These are phyloP conservation scores for Malus sylvestris DNA, from an alignment of 306 rosid genomes.

Conservation along the genomic window DNA sequence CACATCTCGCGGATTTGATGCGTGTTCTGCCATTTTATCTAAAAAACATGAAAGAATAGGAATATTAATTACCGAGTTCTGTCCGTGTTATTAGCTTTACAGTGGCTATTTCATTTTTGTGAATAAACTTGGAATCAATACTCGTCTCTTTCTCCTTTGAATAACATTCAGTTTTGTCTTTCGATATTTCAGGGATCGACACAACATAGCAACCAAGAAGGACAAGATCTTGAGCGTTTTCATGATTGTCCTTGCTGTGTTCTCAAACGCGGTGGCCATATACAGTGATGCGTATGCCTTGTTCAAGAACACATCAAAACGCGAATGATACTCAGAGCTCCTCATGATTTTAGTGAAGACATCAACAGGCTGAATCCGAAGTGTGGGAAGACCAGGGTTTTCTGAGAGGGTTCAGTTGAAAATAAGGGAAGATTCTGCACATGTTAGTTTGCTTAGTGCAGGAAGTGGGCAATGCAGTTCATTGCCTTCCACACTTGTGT, in stretches of 20 bases:
- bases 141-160: constrained; percentile 36
- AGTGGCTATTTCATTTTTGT: neutral
- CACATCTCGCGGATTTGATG: too few species aligned
- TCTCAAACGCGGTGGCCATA: constrained; percentile 68
- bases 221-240: constrained; percentile 58
- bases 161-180: constrained; percentile 16
- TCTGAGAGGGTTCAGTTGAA: constrained; percentile 27
- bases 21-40: neutral
- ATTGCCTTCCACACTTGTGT: neutral
- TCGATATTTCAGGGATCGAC: constrained; percentile 48
- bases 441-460: constrained; percentile 8
- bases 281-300: constrained; percentile 66
- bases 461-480: constrained; percentile 6
- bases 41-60: neutral
- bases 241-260: constrained; percentile 69
- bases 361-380: constrained; percentile 15
- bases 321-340: constrained; percentile 9
- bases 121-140: constrained; percentile 43
- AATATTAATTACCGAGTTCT: neutral
- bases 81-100: too few species aligned
- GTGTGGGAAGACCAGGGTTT: constrained; percentile 35
- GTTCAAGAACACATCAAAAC: constrained; percentile 31
- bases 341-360: constrained; percentile 8
- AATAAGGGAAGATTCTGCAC: constrained; percentile 22
- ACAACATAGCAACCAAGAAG: constrained; percentile 60